Evolutionary conservation across 139 green algal species (phyloP).

Genomic region (Choricystis sp.): DNA sequence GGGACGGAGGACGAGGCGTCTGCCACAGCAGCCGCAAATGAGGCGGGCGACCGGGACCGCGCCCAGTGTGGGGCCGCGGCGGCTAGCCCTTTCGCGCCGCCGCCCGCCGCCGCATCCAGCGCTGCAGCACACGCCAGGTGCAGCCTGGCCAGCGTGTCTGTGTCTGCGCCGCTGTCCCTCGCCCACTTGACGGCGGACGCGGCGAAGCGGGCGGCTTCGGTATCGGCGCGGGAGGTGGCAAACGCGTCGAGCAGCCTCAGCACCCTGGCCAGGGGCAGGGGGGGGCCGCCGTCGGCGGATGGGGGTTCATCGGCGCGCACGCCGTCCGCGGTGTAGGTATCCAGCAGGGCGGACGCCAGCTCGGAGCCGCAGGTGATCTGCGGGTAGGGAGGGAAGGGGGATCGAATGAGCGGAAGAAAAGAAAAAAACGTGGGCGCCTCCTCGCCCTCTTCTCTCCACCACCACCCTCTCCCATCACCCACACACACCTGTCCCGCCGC

Average conservation of each 20-base stretch:
- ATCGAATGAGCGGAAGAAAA: not conserved
- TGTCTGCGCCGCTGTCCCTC: not conserved
- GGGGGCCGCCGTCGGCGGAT: too few relatives aligned
- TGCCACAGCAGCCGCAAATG: not conserved
- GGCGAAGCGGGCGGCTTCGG: not conserved
- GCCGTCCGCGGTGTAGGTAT: not conserved
- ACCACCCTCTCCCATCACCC: not conserved
- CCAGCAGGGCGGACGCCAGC: slow-evolving; percentile 1
- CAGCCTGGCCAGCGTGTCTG: too few relatives aligned
- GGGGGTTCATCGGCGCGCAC: not conserved
- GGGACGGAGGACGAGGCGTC: not conserved
- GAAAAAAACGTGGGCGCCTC: not conserved
- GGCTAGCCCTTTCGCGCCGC: not conserved
- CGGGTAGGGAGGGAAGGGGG: not conserved
- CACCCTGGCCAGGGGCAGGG: too few relatives aligned
- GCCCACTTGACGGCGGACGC: not conserved
- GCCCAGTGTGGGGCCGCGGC: not conserved
- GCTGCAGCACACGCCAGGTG: not conserved
- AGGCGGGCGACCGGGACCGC: not conserved
- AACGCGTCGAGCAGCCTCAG: not conserved
- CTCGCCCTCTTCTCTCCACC: not conserved
- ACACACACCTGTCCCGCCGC: not conserved
- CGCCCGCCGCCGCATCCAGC: not conserved
- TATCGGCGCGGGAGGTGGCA: not conserved
- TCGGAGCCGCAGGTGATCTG: slow-evolving; percentile 7